Base-by-base conservation (phyloP, 2,329 filamentous ascomycete genomes). In the Apiospora sp. region DNA sequence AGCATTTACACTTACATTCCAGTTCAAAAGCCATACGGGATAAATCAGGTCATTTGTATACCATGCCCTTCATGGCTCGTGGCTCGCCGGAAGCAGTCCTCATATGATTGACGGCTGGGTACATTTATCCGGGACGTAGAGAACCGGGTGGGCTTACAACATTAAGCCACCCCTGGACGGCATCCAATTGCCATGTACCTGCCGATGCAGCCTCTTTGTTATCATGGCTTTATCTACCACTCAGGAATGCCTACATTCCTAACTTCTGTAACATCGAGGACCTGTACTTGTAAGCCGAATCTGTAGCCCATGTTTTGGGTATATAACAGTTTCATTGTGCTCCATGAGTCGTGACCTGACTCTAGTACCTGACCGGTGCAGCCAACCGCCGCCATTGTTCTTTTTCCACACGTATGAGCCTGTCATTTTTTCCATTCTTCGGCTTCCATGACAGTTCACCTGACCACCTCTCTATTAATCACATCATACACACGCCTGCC, bases 171-270 rank as follows among this genome's bases (percentile, higher is more conserved):
- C 54, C 54, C 54, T 58, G 27, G 51, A 5, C 49, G 27, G n/a
- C 22, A 24, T 24, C 48, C n/a, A 51, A 51, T 54, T 13, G 49
- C 49, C 49, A 34, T 22, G 51, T 58, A 58, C 51, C 51, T 19
- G 30, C 51, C 5, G 27, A 58, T 58, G 54, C 54, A 64, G 54
- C 16, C 54, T n/a, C 54, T 64, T 64, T 64, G 54, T 64, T 64
- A 41, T n/a, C 54, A n/a, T 4, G 16, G 30, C 54, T 64, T 41
- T 64, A 64, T 37, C 51, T 58, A 34, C 14, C 51, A 34, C 51
- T 34, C 30, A 64, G 54, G 30, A 22, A 37, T 37, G 54, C 30
- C 22, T 22, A n/a, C 54, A 64, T 64, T 64, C 54, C 54, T 64
- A 34, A 64, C 30, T 64, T n/a, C 30, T 64, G 54, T 64, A n/a